phyloP scores from a whole-genome alignment of 345 rosid genomes.

The Erodium maritimum region DNA sequence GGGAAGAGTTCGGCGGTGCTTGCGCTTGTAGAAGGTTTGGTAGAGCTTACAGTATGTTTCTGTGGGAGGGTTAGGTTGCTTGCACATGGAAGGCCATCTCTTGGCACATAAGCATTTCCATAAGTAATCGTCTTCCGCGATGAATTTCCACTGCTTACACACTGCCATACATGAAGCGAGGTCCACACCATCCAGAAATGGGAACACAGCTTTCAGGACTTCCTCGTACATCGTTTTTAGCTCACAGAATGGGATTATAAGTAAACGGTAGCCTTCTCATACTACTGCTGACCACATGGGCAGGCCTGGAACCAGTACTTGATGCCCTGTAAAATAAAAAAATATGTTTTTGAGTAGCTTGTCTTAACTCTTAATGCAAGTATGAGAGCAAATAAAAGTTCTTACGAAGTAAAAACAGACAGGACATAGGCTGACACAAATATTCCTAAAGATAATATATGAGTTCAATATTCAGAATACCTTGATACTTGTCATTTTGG shows the following conservation, averaged over 20 bases:
- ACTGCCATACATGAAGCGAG: conserved; percentile 76
- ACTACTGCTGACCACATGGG: conserved; percentile 10
- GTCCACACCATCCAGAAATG: conserved; percentile 60
- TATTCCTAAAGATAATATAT: neutral
- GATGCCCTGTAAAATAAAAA: neutral
- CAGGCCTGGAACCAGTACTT: neutral
- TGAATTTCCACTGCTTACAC: conserved; percentile 66
- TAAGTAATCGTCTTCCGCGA: conserved; percentile 73
- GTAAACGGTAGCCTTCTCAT: neutral
- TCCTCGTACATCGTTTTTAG: conserved; percentile 50
- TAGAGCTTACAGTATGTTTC: conserved; percentile 57
- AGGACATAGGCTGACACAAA: neutral
- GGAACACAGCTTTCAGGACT: conserved; percentile 72
- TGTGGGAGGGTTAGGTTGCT: conserved; percentile 50
- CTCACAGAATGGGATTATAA: conserved; percentile 6
- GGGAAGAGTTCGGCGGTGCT: conserved; percentile 29
- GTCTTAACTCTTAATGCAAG: too few species aligned
- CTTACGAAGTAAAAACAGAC: too few species aligned
- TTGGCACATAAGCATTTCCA: conserved; percentile 82
- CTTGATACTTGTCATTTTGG: neutral
- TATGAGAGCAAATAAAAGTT: too few species aligned
- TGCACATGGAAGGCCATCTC: conserved; percentile 91
- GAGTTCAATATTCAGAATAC: neutral
- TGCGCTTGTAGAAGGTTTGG: conserved; percentile 49
- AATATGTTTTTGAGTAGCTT: too few species aligned